Evolutionary conservation across 2,329 filamentous ascomycete genomes (phyloP).

Genomic region (Aspergillus fumigatiaffinis): DNA sequence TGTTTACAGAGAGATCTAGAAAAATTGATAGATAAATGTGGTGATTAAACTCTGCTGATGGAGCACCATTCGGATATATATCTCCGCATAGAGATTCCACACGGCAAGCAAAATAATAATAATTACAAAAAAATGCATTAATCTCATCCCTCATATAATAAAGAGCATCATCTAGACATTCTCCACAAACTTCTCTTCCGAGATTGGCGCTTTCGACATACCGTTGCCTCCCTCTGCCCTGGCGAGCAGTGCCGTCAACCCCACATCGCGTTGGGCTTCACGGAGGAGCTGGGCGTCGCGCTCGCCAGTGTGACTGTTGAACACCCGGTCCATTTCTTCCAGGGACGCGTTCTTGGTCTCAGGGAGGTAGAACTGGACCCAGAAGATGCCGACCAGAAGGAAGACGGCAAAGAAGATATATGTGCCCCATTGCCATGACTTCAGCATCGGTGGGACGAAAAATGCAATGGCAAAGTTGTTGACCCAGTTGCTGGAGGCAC

Average conservation of each 20-base stretch:
- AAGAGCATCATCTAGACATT: background rate
- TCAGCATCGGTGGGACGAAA: conserved; percentile 25
- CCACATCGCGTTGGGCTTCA: conserved; percentile 22
- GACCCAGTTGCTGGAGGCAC: conserved; percentile 28
- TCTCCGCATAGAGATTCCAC: background rate
- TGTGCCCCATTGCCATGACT: conserved; percentile 23
- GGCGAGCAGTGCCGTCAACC: conserved; percentile 19
- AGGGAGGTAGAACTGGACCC: conserved; percentile 44
- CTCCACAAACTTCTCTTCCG: conserved; percentile 5
- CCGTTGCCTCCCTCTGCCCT: background rate
- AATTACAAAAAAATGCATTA: background rate
- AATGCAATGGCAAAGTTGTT: conserved; percentile 30
- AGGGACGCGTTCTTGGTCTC: conserved; percentile 56
- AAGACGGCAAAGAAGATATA: conserved; percentile 30
- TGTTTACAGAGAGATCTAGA: too few species aligned
- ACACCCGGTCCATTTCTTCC: conserved; percentile 49
- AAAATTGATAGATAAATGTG: too few species aligned
- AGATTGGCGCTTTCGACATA: background rate
- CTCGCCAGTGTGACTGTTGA: conserved; percentile 26
- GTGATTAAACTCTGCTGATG: background rate
- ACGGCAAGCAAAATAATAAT: background rate
- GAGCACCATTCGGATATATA: background rate
- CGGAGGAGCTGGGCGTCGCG: conserved; percentile 21
- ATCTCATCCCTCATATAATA: background rate
- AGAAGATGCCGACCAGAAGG: conserved; percentile 19